Percentiles rank a stretch among this genome's conserved stretches.
Evolutionary conservation across 257 asterid species (phyloP).

Genomic region (Solanum rostratum): DNA sequence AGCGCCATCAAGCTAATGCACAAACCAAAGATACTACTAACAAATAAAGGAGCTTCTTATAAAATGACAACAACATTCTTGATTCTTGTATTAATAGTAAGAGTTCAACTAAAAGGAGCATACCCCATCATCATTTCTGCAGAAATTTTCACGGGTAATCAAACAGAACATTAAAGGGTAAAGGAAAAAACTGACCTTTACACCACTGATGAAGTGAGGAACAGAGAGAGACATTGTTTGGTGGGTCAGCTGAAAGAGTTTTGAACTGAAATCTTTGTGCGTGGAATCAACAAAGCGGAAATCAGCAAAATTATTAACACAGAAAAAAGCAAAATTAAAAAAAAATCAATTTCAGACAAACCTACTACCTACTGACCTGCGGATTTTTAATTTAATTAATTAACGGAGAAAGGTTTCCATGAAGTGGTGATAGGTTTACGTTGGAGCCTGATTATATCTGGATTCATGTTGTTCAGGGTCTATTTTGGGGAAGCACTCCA

Average conservation of each 20-base stretch:
- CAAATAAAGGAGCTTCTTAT: neutral
- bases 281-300: neutral
- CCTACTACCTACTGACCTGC: too few species aligned
- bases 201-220: slow-evolving; percentile 25
- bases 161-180: neutral
- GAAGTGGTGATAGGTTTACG: too few species aligned
- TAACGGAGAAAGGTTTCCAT: too few species aligned
- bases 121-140: neutral
- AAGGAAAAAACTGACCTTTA: slow-evolving; percentile 24
- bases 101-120: neutral
- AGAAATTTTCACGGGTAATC: neutral
- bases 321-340: neutral
- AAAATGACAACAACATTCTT: neutral
- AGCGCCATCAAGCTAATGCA: neutral
- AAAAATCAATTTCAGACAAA: neutral
- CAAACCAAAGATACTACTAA: neutral
- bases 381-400: too few species aligned
- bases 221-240: slow-evolving; percentile 28
- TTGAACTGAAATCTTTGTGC: neutral
- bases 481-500: too few species aligned
- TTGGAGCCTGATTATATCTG: too few species aligned
- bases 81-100: neutral
- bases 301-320: neutral
- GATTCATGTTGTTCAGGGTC: too few species aligned
- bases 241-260: neutral